Base-by-base conservation (phyloP, 192 early-diverging fungal species). In the Gryganskiella cystojenkinii region DNA sequence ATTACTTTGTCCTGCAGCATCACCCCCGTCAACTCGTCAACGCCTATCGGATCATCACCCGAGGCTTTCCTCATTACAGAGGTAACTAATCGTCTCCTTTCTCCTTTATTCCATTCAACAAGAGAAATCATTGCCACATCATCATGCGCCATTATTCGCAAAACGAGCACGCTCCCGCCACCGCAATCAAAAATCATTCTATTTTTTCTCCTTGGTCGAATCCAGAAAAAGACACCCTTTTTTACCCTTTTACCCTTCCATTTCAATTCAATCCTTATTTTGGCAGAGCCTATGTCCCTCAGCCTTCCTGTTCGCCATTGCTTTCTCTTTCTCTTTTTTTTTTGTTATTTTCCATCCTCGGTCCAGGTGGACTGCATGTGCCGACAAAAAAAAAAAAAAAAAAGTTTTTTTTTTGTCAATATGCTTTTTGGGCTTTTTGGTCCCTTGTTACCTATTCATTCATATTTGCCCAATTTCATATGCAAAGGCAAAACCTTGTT, bases 31-130 rank as follows among this genome's bases (percentile, higher is more conserved):
- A 62, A 4, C 11, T 5, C 0, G 42, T 40, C 27, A 69, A 68
- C 49, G 54, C 66, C 34, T 64, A 50, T 42, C 65, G 74, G 22
- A 78, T 78, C 66, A 78, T 78, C 55, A 78, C 74, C 34, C 74
- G 74, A 15, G 74, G 74, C 3, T 78, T 78, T 47, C 74, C 74
- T 19, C 65, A 78, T 42, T 78, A 78, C 61, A 53, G 74, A 68
- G 74, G 74, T 49, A 69, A 63, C 45, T 67, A 5, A 54, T 13
- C 31, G 30, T 27, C 28, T 11, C 30, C 25, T 17, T 46, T 61
- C 13, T 61, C 24, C n/a, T 19, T 9, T 9, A 9, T 25, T n/a
- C 24, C 24, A 9, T 8, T 9, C 49, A 11, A 19, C 0, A 11
- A n/a, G 49, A 50, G 49, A 13, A 19, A 50, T 7, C 49, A 25